These are phyloP conservation scores for Suillus fuscotomentosus DNA, from an alignment of 768 basidiomycete species.

Conservation along the genomic window DNA sequence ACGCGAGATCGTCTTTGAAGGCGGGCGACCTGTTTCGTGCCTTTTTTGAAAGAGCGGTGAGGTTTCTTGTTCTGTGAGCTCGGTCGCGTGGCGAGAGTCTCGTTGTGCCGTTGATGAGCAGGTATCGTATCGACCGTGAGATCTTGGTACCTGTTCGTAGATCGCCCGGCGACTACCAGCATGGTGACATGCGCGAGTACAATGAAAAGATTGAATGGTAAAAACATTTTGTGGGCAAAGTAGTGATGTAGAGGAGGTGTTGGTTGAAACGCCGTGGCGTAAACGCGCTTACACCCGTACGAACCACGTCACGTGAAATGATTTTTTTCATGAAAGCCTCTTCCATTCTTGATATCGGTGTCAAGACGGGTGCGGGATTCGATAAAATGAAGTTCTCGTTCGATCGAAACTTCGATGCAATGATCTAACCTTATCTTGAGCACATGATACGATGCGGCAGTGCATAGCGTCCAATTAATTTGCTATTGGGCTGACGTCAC, in stretches of 20 bases:
- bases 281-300: neutral
- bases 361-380: neutral
- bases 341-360: neutral
- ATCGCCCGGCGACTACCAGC: neutral
- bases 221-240: neutral
- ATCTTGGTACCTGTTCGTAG: neutral
- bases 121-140: neutral
- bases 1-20: neutral
- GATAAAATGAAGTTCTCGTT: neutral
- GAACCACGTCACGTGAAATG: conserved; percentile 19
- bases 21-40: neutral
- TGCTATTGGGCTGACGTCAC: neutral
- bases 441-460: neutral
- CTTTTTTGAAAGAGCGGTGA: neutral
- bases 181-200: neutral
- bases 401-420: neutral
- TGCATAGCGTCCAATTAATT: neutral
- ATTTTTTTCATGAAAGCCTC: conserved; percentile 7
- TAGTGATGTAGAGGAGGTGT: neutral
- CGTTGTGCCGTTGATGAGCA: neutral
- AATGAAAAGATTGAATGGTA: neutral
- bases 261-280: neutral
- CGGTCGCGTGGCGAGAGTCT: neutral
- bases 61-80: neutral
- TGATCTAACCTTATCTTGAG: neutral